phyloP scores from a whole-genome alignment of 768 basidiomycete species.

The Kwoniella mangroviensis region DNA sequence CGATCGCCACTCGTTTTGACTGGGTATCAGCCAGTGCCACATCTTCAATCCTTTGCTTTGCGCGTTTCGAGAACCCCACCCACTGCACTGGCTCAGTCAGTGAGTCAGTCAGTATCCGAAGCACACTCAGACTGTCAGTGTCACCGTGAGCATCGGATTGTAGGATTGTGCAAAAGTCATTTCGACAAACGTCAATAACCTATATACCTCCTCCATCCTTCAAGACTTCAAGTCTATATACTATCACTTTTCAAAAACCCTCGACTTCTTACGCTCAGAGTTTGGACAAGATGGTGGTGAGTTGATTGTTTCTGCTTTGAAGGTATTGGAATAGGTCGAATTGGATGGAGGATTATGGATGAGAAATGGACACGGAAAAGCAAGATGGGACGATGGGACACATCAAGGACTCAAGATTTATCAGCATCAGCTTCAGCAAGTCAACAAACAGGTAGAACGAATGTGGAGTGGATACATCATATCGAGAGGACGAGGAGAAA shows the following conservation, averaged over 20 bases:
- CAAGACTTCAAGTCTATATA: slow-evolving; percentile 27
- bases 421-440: too few relatives aligned
- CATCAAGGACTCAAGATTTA: background rate
- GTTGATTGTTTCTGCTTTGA: slow-evolving; percentile 11
- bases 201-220: slow-evolving; percentile 21
- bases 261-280: slow-evolving; percentile 28
- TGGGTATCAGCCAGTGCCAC: background rate
- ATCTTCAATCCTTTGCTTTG: background rate
- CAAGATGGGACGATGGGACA: background rate
- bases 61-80: background rate
- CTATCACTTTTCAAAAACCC: slow-evolving; percentile 14
- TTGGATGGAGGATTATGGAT: too few relatives aligned
- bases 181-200: background rate
- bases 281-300: slow-evolving; percentile 41
- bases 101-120: background rate
- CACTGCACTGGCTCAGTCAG: too few relatives aligned
- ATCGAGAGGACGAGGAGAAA: too few relatives aligned
- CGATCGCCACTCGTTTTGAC: background rate
- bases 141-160: background rate
- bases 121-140: background rate
- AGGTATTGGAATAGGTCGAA: background rate
- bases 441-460: too few relatives aligned
- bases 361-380: background rate
- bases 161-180: background rate
- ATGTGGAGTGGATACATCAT: too few relatives aligned